phyloP scores from a whole-genome alignment of 1,284 basidiomycete species.

The Jaminaea rosea region DNA sequence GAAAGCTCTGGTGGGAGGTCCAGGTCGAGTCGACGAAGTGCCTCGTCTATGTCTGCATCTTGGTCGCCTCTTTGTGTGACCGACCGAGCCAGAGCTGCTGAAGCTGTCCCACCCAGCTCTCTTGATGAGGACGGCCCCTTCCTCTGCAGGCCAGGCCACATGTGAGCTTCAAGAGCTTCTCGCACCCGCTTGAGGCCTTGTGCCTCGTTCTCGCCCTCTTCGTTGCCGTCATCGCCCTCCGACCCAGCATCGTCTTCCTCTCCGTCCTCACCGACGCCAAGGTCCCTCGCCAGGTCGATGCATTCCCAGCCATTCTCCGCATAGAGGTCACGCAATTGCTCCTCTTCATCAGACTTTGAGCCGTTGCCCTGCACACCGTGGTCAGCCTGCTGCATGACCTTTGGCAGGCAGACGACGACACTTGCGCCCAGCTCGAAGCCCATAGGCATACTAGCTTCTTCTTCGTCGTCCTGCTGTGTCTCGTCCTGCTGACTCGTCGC shows the following conservation, averaged over 20 bases:
- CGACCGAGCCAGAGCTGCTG: neutral
- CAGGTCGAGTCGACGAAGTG: no score
- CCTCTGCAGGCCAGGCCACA: slow-evolving; percentile 27
- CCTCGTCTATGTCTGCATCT: no score
- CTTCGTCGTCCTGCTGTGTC: neutral
- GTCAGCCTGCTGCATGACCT: no score
- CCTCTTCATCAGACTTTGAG: neutral
- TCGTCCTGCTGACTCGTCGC: neutral
- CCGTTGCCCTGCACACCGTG: neutral
- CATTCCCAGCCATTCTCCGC: slow-evolving; percentile 35
- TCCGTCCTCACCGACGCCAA: slow-evolving; percentile 10
- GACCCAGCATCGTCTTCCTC: slow-evolving; percentile 8
- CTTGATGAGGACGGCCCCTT: slow-evolving; percentile 10
- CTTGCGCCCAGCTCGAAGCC: slow-evolving; percentile 15
- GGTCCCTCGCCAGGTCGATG: slow-evolving; percentile 12
- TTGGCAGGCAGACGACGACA: slow-evolving; percentile 7
- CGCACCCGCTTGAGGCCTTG: slow-evolving; percentile 28
- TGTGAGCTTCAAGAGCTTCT: slow-evolving; percentile 31
- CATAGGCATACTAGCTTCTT: neutral
- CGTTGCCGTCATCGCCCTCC: slow-evolving; percentile 9
- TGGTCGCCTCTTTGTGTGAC: no score
- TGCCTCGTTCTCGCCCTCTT: slow-evolving; percentile 10
- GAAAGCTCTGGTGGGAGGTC: no score
- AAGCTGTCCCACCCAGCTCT: slow-evolving; percentile 1
- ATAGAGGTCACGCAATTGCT: slow-evolving; percentile 22